These are phyloP conservation scores for Ganoderma leucocontextum DNA, from an alignment of 1,284 basidiomycete genomes.

Conservation along the genomic window DNA sequence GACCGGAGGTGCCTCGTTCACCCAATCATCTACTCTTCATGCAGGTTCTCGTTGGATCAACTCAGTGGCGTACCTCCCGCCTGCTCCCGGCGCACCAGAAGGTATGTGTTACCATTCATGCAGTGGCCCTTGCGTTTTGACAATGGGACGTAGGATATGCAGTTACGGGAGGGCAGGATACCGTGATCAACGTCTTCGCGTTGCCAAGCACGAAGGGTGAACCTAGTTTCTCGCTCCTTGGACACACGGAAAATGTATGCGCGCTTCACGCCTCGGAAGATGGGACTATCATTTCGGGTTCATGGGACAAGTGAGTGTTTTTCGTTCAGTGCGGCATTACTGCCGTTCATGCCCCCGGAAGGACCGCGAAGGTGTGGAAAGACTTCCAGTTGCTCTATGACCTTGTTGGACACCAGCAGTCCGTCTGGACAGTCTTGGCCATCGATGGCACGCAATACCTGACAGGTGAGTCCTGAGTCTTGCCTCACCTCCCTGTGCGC, in stretches of 20 bases:
- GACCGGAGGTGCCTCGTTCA: constrained; percentile 58
- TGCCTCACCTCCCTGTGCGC: constrained; percentile 12
- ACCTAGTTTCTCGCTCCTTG: constrained; percentile 83
- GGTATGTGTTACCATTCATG: constrained; percentile 51
- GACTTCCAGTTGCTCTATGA: constrained; percentile 80
- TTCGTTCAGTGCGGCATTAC: constrained; percentile 11
- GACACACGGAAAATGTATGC: constrained; percentile 93
- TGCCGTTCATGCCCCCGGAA: constrained; percentile 43
- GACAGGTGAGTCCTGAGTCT: constrained; percentile 69
- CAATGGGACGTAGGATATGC: constrained; percentile 69
- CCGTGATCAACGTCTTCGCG: constrained; percentile 83
- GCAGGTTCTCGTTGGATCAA: constrained; percentile 85
- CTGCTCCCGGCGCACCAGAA: constrained; percentile 71
- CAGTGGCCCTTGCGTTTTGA: constrained; percentile 12
- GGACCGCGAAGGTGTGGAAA: constrained; percentile 95
- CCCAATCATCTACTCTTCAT: constrained; percentile 61
- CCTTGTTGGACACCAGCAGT: constrained; percentile 87
- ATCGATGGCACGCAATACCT: constrained; percentile 83
- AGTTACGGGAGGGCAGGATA: constrained; percentile 87
- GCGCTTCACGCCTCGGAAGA: constrained; percentile 76
- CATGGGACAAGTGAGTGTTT: constrained; percentile 89
- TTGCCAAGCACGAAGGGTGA: constrained; percentile 66
- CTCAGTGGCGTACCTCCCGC: constrained; percentile 80
- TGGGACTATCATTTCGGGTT: constrained; percentile 90
- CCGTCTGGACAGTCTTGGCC: constrained; percentile 94